Base-by-base conservation (phyloP, 805 yeast species). In the Candida coleopterorum region DNA sequence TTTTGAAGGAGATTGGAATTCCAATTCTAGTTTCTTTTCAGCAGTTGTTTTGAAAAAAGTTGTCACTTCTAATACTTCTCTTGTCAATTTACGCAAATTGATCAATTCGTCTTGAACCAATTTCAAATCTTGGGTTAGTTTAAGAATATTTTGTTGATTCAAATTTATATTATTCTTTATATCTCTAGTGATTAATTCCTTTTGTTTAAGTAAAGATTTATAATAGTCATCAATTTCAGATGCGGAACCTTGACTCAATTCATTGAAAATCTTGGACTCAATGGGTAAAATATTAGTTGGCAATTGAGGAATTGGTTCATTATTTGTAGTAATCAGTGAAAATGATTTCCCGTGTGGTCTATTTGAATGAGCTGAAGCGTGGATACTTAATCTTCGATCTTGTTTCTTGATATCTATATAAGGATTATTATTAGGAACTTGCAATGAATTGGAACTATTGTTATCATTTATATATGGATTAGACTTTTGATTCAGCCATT, bases 171-270 rank as follows among this genome's bases (percentile, higher is more conserved):
- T 74, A 21, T 56, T 56, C 47, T 79, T 79, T 34, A 82, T 75
- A 41, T 80, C 85, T 18, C 62, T 61, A 14, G 73, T 73, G 26
- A 83, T 73, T 29, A 70, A 54, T 3, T 60, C 53, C 26, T 75
- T 72, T 45, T 81, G 67, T 27, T 66, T 61, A 2, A 58, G 49
- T 44, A 85, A 60, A 35, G 70, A 72, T 14, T 75, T 70, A 41
- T 80, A 77, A 56, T 82, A 83, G 37, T 74, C 77, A 47, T 84
- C 88, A 23, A 85, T 81, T 42, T 80, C 84, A 1, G 75, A 58
- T 2, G 89, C 90, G 6, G 82, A 74, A 1, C 87, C 85, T 43
- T 77, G 74, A 9, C 77, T 63, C 42, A 85, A 54, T 37, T 76
- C 74, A 8, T 43, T 43, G 15, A 44, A 40, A 21, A 65, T 56